Evolutionary conservation across 148 eudicot genomes (phyloP).

Genomic region (Chenopodium suecicum): DNA sequence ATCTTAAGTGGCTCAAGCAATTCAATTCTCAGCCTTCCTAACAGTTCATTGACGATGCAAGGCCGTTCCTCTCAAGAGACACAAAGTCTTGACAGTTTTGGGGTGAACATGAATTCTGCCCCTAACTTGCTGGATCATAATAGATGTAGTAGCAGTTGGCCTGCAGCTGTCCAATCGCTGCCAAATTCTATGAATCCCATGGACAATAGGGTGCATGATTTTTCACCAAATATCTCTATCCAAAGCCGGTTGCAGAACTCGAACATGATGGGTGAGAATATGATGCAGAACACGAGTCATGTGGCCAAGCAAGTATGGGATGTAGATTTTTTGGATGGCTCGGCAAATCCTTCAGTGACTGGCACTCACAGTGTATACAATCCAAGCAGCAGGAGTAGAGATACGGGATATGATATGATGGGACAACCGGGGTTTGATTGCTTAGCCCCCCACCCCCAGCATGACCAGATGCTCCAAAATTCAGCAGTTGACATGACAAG

Average conservation of each 20-base stretch:
- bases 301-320: conserved; percentile 32
- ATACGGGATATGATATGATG: conserved; percentile 23
- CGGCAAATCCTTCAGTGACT: conserved; percentile 31
- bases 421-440: conserved; percentile 34
- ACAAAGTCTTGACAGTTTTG: conserved; percentile 23
- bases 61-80: conserved; percentile 30
- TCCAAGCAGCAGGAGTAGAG: conserved; percentile 8
- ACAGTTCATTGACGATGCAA: conserved; percentile 31
- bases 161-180: conserved; percentile 36
- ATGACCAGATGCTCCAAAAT: conserved; percentile 23
- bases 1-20: conserved; percentile 29
- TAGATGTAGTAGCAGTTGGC: conserved; percentile 39
- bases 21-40: conserved; percentile 30
- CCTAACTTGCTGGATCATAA: conserved; percentile 31
- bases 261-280: conserved; percentile 27
- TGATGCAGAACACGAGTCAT: conserved; percentile 27
- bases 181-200: conserved; percentile 24
- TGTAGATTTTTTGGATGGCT: conserved; percentile 29
- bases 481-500: conserved; percentile 26
- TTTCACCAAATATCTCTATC: conserved; percentile 18
- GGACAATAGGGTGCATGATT: conserved; percentile 21
- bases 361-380: conserved; percentile 25
- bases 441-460: conserved; percentile 24
- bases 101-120: conserved; percentile 37
- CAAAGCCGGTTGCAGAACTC: conserved; percentile 18